Evolutionary conservation across 129 eudicot genomes (phyloP).

Genomic region (Saposhnikovia divaricata): DNA sequence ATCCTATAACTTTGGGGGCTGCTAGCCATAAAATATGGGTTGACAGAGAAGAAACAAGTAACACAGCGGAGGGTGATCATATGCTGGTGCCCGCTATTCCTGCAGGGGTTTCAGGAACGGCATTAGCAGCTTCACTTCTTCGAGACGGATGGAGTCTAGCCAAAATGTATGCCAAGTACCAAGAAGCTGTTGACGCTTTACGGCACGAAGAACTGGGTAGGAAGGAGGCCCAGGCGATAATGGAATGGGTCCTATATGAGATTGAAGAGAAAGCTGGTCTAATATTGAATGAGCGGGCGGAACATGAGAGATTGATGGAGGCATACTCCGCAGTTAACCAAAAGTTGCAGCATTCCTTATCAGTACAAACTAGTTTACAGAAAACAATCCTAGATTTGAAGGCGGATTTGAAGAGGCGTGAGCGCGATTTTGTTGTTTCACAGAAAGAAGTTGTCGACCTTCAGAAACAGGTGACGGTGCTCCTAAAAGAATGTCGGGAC

Average conservation of each 20-base stretch:
- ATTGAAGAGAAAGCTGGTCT: conserved; percentile 83
- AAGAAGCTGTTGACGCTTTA: conserved; percentile 91
- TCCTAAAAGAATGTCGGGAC: conserved; percentile 92
- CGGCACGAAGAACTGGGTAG: conserved; percentile 88
- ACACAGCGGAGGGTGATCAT: conserved; percentile 25
- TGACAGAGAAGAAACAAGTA: conserved; percentile 19
- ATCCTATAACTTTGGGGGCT: conserved; percentile 49
- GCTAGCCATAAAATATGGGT: conserved; percentile 33
- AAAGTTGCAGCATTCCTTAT: conserved; percentile 63
- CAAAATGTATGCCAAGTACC: conserved; percentile 81
- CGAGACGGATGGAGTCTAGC: conserved; percentile 98
- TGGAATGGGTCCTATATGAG: conserved; percentile 69
- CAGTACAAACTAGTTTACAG: conserved; percentile 51
- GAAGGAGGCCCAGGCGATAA: conserved; percentile 64
- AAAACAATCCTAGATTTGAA: conserved; percentile 63
- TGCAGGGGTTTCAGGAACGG: conserved; percentile 85
- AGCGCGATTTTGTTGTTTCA: conserved; percentile 49
- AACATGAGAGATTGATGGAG: conserved; percentile 77
- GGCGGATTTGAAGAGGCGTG: conserved; percentile 67
- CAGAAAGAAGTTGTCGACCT: conserved; percentile 71
- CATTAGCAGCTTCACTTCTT: conserved; percentile 91
- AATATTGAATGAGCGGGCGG: conserved; percentile 84
- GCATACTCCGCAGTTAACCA: conserved; percentile 58
- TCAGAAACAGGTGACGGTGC: conserved; percentile 68
- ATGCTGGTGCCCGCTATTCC: conserved; percentile 71